Conservation (phyloP, 1,284 basidiomycete species). For the Termitomyces sp. region DNA sequence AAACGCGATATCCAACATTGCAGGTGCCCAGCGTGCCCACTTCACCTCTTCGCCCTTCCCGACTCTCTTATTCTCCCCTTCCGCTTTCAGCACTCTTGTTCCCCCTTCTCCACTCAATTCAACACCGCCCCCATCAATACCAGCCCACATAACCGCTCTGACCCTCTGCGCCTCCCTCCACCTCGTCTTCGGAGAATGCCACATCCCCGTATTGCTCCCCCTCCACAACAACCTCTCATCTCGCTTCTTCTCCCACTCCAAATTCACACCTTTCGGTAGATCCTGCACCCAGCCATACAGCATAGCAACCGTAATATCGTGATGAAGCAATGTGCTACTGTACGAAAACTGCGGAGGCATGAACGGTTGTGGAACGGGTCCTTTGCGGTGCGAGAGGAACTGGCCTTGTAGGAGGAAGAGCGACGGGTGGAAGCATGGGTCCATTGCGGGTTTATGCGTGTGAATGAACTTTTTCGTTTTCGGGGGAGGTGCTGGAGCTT, state of each 20-base stretch:
- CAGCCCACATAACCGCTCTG: slow-evolving; percentile 33
- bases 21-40: slow-evolving; percentile 38
- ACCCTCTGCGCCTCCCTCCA: slow-evolving; percentile 50
- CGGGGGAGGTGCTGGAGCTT: slow-evolving; percentile 20
- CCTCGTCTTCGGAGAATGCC: slow-evolving; percentile 32
- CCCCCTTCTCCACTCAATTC: slow-evolving; percentile 23
- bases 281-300: slow-evolving; percentile 42
- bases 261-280: slow-evolving; percentile 35
- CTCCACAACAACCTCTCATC: slow-evolving; percentile 58
- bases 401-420: slow-evolving; percentile 48
- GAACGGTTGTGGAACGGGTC: slow-evolving; percentile 41
- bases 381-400: slow-evolving; percentile 47
- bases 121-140: slow-evolving; percentile 27
- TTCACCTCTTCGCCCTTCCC: slow-evolving; percentile 35
- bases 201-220: slow-evolving; percentile 62
- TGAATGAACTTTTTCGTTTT: slow-evolving; percentile 47
- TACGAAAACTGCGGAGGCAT: slow-evolving; percentile 56
- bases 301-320: slow-evolving; percentile 53
- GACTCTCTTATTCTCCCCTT: slow-evolving; percentile 25
- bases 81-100: slow-evolving; percentile 24
- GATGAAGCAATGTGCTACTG: slow-evolving; percentile 51
- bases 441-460: slow-evolving; percentile 49
- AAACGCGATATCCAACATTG: slow-evolving; percentile 54
- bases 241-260: slow-evolving; percentile 49
- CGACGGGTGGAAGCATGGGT: slow-evolving; percentile 54